Conservation (phyloP, 2,329 filamentous ascomycete genomes). For the Aphanoascus verrucosus region DNA sequence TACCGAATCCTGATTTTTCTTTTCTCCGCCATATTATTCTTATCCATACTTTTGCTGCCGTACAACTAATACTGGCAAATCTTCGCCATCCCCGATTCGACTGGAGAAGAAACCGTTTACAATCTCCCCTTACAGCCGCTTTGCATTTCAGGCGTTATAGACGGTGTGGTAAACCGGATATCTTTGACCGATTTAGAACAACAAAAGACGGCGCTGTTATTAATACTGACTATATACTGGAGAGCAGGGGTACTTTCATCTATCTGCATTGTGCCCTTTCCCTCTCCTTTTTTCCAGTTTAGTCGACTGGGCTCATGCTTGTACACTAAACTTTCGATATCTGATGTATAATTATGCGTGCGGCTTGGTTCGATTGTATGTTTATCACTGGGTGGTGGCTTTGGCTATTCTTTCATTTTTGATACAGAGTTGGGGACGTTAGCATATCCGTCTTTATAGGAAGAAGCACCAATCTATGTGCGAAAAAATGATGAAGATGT, state of each 20-base stretch:
- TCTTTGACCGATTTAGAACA: background rate
- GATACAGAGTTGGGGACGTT: too few species aligned
- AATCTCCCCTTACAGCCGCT: slow-evolving; percentile 2
- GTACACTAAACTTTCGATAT: too few species aligned
- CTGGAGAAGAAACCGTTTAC: background rate
- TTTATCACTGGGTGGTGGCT: too few species aligned
- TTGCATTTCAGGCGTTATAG: slow-evolving; percentile 8
- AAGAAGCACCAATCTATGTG: too few species aligned
- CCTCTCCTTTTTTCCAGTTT: background rate
- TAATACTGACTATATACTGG: background rate
- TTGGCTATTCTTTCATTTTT: too few species aligned
- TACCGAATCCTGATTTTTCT: background rate
- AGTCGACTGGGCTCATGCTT: background rate
- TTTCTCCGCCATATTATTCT: background rate
- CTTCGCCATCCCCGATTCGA: too few species aligned
- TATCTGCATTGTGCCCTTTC: background rate
- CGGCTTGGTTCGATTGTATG: too few species aligned
- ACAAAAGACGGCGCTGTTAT: background rate
- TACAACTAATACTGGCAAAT: slow-evolving; percentile 6
- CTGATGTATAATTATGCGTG: too few species aligned
- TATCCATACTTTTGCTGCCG: background rate
- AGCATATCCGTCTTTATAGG: too few species aligned
- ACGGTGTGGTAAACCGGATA: background rate
- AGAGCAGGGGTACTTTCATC: background rate
- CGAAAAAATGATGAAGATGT: background rate